Conservation (phyloP, 2,329 filamentous ascomycete genomes). For the Plectosphaerella plurivora region DNA sequence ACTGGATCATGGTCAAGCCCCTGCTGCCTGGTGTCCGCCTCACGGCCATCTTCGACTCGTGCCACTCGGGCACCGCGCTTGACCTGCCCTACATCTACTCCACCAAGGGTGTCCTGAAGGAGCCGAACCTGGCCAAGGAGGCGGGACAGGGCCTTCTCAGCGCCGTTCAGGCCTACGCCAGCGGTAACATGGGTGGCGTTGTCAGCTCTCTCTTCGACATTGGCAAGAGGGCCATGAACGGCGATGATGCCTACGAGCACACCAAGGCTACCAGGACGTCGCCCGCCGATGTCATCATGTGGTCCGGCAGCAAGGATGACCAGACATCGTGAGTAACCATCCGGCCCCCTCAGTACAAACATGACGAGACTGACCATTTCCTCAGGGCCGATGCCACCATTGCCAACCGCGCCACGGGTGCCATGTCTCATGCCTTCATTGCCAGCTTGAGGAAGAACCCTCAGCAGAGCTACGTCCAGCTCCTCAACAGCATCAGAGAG, state of each 20-base stretch:
- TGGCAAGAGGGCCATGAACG: conserved; percentile 82
- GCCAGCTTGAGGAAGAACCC: conserved; percentile 91
- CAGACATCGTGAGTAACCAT: conserved; percentile 76
- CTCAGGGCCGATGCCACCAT: conserved; percentile 87
- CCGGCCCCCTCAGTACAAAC: too few relatives aligned
- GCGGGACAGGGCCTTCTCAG: conserved; percentile 60
- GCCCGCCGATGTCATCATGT: conserved; percentile 94
- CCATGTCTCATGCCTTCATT: conserved; percentile 98
- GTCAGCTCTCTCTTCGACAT: conserved; percentile 75
- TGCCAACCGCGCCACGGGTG: conserved; percentile 83
- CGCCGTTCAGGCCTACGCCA: conserved; percentile 35
- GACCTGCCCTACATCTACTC: conserved; percentile 67
- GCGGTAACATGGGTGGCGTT: conserved; percentile 80
- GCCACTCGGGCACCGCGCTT: conserved; percentile 62
- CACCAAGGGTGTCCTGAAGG: conserved; percentile 64
- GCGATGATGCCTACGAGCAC: conserved; percentile 76
- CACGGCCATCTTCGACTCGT: conserved; percentile 62
- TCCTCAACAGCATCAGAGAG: conserved; percentile 94
- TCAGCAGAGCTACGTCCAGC: conserved; percentile 94
- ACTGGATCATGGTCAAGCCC: conserved; percentile 63
- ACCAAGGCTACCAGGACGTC: conserved; percentile 86
- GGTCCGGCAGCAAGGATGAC: conserved; percentile 92
- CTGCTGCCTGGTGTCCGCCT: conserved; percentile 51
- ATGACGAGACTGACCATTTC: not conserved
- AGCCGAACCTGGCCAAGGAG: conserved; percentile 64